Evolutionary conservation across 2,329 filamentous ascomycete genomes (phyloP), one percentile per base, ranked within the genome.

Genomic region (Cladosporium sp.): DNA sequence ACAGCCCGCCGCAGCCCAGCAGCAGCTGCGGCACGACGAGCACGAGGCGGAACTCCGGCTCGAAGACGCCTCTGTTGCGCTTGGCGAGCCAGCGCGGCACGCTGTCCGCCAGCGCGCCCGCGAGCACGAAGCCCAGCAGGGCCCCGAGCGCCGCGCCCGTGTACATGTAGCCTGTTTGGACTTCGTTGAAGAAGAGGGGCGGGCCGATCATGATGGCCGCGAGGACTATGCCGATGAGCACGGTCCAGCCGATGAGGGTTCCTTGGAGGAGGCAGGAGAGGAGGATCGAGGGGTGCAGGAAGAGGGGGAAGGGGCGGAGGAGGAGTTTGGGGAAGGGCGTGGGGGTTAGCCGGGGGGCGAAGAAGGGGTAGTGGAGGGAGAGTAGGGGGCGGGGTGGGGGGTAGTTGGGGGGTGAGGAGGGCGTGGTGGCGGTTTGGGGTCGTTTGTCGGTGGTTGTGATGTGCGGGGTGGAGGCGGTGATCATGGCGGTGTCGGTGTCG

Each of bases 211-310:
- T 92, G 59, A 95, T 84, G 54, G 85, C 82, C n/a, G 85, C 86
- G 43, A 95, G 74, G 59, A 93, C 83, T 56, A 93, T 85, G 53
- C 88, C 87, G 59, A 95, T 92, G 65, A 96, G 89, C 13, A 96
- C 88, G 1, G 91, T 95, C 91, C 92, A 97, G 58, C 91, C 92
- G 63, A 96, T 95, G 65, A 95, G 82, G 4, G 87, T 82, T 13
- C 91, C 91, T 76, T 95, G 91, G 46, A 91, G 88, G 3, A 96
- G 75, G 62, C 80, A 83, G 13, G 79, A 78, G 87, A 89, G 95
- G 38, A 95, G 70, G 60, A 96, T 89, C 7, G 87, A 88, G 0
- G 90, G 91, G 66, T 96, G 91, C 6, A 86, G 68, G 61, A 95
- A 85, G 1, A 96, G 78, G 0, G 88, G 88, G 49, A 96, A 84